phyloP scores from a whole-genome alignment of 2,329 filamentous ascomycete genomes.

The Juglanconis oblonga region DNA sequence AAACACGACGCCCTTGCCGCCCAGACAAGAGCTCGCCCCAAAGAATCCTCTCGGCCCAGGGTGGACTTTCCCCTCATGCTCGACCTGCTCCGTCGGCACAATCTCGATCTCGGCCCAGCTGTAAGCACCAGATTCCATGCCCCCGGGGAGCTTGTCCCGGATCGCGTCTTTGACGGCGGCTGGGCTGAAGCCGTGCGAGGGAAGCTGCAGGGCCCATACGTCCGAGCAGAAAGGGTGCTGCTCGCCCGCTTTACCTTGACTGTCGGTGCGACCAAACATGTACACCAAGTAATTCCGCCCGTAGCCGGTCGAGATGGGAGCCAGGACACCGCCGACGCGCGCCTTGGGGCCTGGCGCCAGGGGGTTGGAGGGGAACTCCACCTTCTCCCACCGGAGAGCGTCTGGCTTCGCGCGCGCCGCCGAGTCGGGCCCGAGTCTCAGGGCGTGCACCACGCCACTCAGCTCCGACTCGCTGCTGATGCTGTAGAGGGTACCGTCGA shows the following conservation, averaged over 20 bases:
- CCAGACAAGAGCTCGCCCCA: conserved; percentile 38
- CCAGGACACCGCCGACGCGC: conserved; percentile 40
- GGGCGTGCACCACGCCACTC: conserved; percentile 33
- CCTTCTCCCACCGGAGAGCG: conserved; percentile 33
- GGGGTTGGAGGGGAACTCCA: conserved; percentile 35
- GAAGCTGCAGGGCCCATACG: conserved; percentile 52
- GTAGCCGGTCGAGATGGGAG: conserved; percentile 47
- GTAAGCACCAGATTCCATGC: conserved; percentile 41
- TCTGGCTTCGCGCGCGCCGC: conserved; percentile 29
- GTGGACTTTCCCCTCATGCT: conserved; percentile 39
- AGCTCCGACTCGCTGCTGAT: conserved; percentile 36
- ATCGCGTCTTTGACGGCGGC: conserved; percentile 50
- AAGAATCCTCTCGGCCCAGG: conserved; percentile 38
- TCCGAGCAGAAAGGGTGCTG: conserved; percentile 33
- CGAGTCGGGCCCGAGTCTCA: conserved; percentile 30
- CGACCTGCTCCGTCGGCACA: conserved; percentile 38
- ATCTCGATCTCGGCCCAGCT: conserved; percentile 51
- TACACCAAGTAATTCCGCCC: conserved; percentile 51
- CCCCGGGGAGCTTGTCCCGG: conserved; percentile 36
- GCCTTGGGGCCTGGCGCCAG: conserved; percentile 38
- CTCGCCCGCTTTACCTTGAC: conserved; percentile 12
- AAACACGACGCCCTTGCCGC: conserved; percentile 44
- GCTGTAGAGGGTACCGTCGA: conserved; percentile 43
- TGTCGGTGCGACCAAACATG: conserved; percentile 39
- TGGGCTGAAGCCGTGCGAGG: conserved; percentile 40